Percentiles rank a stretch among this genome's conserved stretches.
These are phyloP conservation scores for Nissolia schottii DNA, from an alignment of 306 rosid species.

Conservation along the genomic window DNA sequence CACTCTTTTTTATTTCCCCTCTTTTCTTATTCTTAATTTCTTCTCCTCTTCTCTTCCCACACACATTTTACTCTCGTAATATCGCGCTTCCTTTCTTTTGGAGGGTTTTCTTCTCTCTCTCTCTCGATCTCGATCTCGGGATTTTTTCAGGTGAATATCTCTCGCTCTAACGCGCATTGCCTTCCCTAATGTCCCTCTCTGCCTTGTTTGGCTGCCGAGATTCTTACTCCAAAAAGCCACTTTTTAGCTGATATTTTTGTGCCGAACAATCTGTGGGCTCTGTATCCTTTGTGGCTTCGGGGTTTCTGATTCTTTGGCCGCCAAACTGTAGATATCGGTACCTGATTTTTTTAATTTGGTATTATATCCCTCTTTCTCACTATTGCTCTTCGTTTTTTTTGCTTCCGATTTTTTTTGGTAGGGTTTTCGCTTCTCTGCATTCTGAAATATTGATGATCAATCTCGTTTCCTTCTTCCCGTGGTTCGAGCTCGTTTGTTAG, in stretches of 20 bases:
- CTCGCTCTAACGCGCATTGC: constrained; percentile 4
- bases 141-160: constrained; percentile 15
- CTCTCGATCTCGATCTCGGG: not conserved
- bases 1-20: not conserved
- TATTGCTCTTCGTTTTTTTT: not conserved
- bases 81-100: too few relatives aligned
- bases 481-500: constrained; percentile 36
- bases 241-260: not conserved
- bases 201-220: constrained; percentile 38
- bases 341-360: constrained; percentile 6
- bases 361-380: not conserved
- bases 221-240: constrained; percentile 1
- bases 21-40: not conserved
- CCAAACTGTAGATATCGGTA: not conserved
- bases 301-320: constrained; percentile 12
- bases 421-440: constrained; percentile 28
- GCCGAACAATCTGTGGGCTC: constrained; percentile 11
- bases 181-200: not conserved
- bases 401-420: not conserved
- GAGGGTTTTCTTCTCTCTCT: too few relatives aligned
- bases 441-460: constrained; percentile 28
- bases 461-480: constrained; percentile 19
- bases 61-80: too few relatives aligned
- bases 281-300: not conserved
- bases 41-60: not conserved